Evolutionary conservation across 345 rosid species (phyloP), one percentile per base, ranked within the genome.

Genomic region (Euphorbia lathyris): DNA sequence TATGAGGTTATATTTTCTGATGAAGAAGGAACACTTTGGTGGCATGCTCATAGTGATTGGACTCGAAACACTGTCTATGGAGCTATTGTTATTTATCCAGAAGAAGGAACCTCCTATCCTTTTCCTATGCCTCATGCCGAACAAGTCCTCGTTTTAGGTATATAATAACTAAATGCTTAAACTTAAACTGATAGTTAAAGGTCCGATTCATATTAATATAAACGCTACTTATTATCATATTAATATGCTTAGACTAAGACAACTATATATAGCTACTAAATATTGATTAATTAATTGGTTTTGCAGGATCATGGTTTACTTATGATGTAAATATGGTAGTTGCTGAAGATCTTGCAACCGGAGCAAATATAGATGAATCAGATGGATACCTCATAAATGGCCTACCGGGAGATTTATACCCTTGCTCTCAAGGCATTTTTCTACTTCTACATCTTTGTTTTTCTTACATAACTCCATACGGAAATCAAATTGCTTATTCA

Each of bases 361-460:
- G 93, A 32, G 88, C 72, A 16, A 80, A 83, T 58, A 86, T 91
- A 34, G 38, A 23, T 4, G 5, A 34, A 0, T 77, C 86, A 3
- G 78, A 74, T 48, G 81, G 79, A n/a, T 75, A 64, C 60, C 74
- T 79, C 40, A 79, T 82, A 61, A 82, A 82, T 9, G 81, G 86
- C 16, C 65, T 77, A 56, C 83, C 86, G 0, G 86, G 86, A 48
- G 78, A 75, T 58, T 50, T 74, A 29, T 82, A 72, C 29, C 47
- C 71, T 19, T 82, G 86, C 67, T 82, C 85, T 7, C 68, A 32
- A 23, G 53, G 71, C 57, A 55, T 16, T 47, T 5, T 20, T 43
- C 7, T 13, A 20, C 7, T 2, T 1, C 9, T 22, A 12, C 23
- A 10, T 57, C 19, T 34, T 34, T 34, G 38, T 34, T 34, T 34